Base-by-base conservation (phyloP, 768 basidiomycete genomes). In the Leucocoprinus birnbaumii region DNA sequence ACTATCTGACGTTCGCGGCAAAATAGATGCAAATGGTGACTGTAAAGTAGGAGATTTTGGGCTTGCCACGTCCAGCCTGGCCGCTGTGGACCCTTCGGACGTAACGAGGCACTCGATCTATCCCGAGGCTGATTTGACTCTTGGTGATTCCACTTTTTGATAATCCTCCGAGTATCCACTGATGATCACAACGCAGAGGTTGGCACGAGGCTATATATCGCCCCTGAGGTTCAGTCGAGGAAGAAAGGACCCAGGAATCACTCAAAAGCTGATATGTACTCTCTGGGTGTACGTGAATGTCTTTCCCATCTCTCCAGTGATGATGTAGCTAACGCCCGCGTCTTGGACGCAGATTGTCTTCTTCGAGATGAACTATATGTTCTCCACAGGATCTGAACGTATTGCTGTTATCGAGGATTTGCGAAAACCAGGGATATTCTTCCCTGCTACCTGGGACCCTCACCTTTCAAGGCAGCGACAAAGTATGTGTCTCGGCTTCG, bases 21-120 rank as follows among this genome's bases (percentile, higher is more conserved):
- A 16, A 21, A 1, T 34, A 91, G 89, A 92, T 65, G 87, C 82
- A 25, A 89, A 88, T 51, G 89, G 89, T 3, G 89, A 92, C 59
- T 89, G 88, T 63, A 93, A 92, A 84, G 89, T 98, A 37, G 94
- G 94, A 16, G 95, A 98, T 66, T 98, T 97, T 64, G 95, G 94
- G 26, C 76, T 97, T 4, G 91, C 92, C 2, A 93, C 92, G 0
- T 89, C 89, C 1, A 88, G 85, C 66, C 73, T 91, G 16, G 87
- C 87, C 3, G 87, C 85, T 27, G 83, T 91, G 6, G 90, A 91
- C 54, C 86, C 87, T 19, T 84, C 86, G 0, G 84, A 87, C 64
- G 71, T 87, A 24, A 75, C 79, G 7, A 75, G 78, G 1, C 73
- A 76, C 42, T 68, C 70, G 1, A 62, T 72, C 19, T 64, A 69